A percentile compares a stretch with the other conserved stretches of the same genome.
Conservation (phyloP, 2,329 filamentous ascomycete genomes). For the Fusarium succisae region DNA sequence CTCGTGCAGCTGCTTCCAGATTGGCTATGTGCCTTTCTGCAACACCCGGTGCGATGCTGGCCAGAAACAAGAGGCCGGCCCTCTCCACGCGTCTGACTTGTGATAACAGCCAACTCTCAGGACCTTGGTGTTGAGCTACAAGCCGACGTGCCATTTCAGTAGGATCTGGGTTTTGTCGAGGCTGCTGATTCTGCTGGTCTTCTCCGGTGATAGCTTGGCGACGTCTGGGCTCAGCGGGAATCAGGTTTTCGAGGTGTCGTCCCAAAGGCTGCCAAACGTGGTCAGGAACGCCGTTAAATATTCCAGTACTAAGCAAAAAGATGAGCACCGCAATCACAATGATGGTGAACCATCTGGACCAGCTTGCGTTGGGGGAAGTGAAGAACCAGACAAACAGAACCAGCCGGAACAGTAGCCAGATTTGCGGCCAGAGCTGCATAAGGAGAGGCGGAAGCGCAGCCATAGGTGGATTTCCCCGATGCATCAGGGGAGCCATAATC, state of each 20-base stretch:
- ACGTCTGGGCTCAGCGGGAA: constrained; percentile 59
- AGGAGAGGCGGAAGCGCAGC: constrained; percentile 47
- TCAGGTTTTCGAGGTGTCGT: constrained; percentile 66
- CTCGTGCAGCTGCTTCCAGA: constrained; percentile 61
- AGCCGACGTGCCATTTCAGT: constrained; percentile 64
- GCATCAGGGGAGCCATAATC: constrained; percentile 40
- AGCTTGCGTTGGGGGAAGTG: constrained; percentile 65
- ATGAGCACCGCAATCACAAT: constrained; percentile 63
- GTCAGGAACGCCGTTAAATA: constrained; percentile 65
- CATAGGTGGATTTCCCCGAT: constrained; percentile 52
- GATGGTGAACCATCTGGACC: constrained; percentile 67
- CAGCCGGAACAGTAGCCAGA: constrained; percentile 69
- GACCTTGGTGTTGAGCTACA: constrained; percentile 51
- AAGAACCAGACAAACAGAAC: constrained; percentile 72
- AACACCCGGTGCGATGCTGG: constrained; percentile 72
- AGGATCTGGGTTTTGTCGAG: constrained; percentile 53
- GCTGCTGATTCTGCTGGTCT: constrained; percentile 34
- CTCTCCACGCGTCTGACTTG: constrained; percentile 66
- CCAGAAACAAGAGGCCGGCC: constrained; percentile 69
- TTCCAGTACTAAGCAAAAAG: constrained; percentile 68
- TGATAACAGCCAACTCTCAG: constrained; percentile 46
- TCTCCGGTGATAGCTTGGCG: constrained; percentile 35
- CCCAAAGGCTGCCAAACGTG: constrained; percentile 66
- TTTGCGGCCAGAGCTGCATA: constrained; percentile 62
- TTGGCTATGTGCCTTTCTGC: constrained; percentile 72